Base-by-base conservation (phyloP, 208 protist species). In the Crithidia mellificae region DNA sequence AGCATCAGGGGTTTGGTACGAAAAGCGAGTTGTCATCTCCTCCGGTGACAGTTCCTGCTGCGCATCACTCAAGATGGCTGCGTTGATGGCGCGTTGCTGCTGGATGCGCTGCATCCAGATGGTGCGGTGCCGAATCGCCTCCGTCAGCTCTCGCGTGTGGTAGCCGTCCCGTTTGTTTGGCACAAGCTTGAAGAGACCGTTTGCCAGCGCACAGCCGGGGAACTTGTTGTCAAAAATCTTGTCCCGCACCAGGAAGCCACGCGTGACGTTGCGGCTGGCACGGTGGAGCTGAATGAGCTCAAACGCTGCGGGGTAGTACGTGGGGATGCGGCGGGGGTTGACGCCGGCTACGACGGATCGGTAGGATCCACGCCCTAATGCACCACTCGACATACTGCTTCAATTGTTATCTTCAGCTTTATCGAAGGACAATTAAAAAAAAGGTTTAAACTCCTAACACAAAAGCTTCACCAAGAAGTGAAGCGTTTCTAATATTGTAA, bases 141-240 rank as follows among this genome's bases (percentile, higher is more conserved):
- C 83, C 57, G 88, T 86, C 44, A 96, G 50, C 66, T 93, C 86
- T 17, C 82, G 77, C 19, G 77, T 80, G 74, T 96, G 92, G 62
- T 84, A 96, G 56, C 62, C 81, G 29, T 86, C 68, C 29, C 92
- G 72, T 38, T 83, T 81, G 53, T 88, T 89, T 0, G 92, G 92
- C 36, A 90, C 80, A 76, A 96, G 87, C 57, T 94, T 93, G 74
- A 94, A 96, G 22, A 95, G 63, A 9, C 92, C 92, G 72, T 96
- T 96, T 12, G 83, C 92, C 24, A 93, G 39, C 6, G 81, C 72
- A 11, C 66, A 76, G 2, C 81, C 84, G 3, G 88, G 89, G 68
- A 96, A 94, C 61, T 94, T 94, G 66, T 96, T 96, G 70, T 96
- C 88, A 68, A 96, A 95, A 24, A 96, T 72, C 51, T 91, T 92